Percentiles rank a stretch among this genome's conserved stretches.
Conservation (phyloP, 2,329 filamentous ascomycete species). For the Colletotrichum orchidophilum region DNA sequence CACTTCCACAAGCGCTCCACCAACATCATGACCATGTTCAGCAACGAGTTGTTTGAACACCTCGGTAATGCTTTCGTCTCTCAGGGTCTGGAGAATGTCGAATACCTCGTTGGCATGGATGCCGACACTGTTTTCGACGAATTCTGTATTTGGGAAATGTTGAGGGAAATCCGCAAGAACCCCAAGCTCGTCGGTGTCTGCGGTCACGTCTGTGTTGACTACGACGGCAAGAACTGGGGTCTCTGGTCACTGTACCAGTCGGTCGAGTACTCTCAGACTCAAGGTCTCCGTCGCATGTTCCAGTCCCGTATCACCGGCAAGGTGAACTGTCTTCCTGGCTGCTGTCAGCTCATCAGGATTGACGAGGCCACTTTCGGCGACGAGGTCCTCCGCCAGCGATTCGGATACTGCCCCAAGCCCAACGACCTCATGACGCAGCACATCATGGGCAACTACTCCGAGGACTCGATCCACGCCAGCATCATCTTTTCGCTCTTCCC, state of each 20-base stretch:
- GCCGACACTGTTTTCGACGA: conserved; percentile 58
- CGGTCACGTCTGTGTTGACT: conserved; percentile 59
- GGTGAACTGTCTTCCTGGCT: conserved; percentile 58
- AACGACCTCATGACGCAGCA: conserved; percentile 58
- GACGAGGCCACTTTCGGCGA: conserved; percentile 60
- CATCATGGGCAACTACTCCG: conserved; percentile 59
- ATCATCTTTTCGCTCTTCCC: conserved; percentile 58
- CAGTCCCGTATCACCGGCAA: conserved; percentile 60
- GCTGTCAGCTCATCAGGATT: conserved; percentile 59
- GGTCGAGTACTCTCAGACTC: conserved; percentile 58
- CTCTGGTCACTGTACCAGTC: conserved; percentile 58
- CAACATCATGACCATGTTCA: conserved; percentile 56
- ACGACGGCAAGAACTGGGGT: conserved; percentile 50
- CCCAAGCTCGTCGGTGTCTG: conserved; percentile 57
- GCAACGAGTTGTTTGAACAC: conserved; percentile 52
- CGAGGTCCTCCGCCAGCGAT: conserved; percentile 54
- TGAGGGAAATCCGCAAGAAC: conserved; percentile 53
- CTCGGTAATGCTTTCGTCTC: conserved; percentile 50
- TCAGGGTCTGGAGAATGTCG: conserved; percentile 49
- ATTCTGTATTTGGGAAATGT: conserved; percentile 54
- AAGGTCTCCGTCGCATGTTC: conserved; percentile 57
- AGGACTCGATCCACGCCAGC: conserved; percentile 59
- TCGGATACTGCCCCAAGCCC: conserved; percentile 59
- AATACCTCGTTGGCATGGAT: conserved; percentile 57
- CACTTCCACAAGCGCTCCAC: conserved; percentile 56